A percentile compares a stretch with the other conserved stretches of the same genome.
These are phyloP conservation scores for Ceratobasidium sp. DNA, from an alignment of 1,284 basidiomycete genomes.

Conservation along the genomic window DNA sequence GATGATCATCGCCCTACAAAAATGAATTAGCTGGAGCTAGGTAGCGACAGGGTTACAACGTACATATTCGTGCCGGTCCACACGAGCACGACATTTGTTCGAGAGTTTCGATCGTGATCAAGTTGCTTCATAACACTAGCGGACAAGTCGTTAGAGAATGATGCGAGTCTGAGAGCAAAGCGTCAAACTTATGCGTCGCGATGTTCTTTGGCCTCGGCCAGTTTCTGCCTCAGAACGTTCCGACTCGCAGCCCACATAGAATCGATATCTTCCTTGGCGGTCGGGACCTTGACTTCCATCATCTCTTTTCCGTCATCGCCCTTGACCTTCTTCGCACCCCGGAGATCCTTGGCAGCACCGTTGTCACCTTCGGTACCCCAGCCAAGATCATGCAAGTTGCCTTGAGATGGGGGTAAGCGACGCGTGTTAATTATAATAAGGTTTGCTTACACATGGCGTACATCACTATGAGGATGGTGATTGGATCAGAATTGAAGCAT, in stretches of 20 bases:
- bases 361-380: slow-evolving; percentile 96
- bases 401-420: slow-evolving; percentile 6
- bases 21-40: slow-evolving; percentile 51
- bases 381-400: slow-evolving; percentile 77
- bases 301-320: slow-evolving; percentile 84
- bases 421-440: neutral
- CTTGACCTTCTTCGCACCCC: slow-evolving; percentile 88
- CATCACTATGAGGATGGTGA: slow-evolving; percentile 68
- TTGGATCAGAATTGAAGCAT: neutral
- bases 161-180: too few species aligned
- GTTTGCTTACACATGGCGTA: slow-evolving; percentile 85
- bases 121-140: slow-evolving; percentile 78
- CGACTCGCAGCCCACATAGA: slow-evolving; percentile 67
- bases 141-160: too few species aligned
- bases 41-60: slow-evolving; percentile 52
- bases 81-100: slow-evolving; percentile 85
- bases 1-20: slow-evolving; percentile 74
- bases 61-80: slow-evolving; percentile 90
- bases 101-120: slow-evolving; percentile 56
- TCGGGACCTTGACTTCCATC: slow-evolving; percentile 86
- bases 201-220: slow-evolving; percentile 79
- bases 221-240: slow-evolving; percentile 72
- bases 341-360: slow-evolving; percentile 85
- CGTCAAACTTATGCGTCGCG: slow-evolving; percentile 66
- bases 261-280: slow-evolving; percentile 76